Percentiles rank a stretch among this genome's conserved stretches.
Evolutionary conservation across 106 monocot genomes (phyloP).

Genomic region (Vanilla planifolia): DNA sequence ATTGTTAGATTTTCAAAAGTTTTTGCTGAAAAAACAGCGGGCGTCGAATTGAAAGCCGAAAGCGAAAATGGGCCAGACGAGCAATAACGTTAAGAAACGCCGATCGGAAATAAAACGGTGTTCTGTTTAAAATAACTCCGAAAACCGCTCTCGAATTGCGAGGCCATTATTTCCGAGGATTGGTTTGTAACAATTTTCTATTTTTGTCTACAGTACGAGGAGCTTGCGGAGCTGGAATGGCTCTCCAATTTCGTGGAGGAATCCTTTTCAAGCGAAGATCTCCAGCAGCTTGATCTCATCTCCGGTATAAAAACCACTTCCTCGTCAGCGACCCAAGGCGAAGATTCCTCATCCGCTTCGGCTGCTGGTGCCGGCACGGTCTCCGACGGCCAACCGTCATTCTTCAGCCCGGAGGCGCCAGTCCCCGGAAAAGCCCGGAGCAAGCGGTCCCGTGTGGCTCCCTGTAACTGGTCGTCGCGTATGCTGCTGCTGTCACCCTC

Average conservation of each 20-base stretch:
- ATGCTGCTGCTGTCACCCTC: constrained; percentile 32
- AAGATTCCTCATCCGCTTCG: too few relatives aligned
- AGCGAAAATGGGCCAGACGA: too few relatives aligned
- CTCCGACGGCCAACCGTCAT: not conserved
- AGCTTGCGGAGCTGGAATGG: constrained; percentile 64
- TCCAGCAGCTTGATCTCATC: constrained; percentile 42
- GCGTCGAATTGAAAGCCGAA: too few relatives aligned
- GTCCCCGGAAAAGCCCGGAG: constrained; percentile 58
- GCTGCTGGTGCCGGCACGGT: not conserved
- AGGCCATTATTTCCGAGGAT: not conserved
- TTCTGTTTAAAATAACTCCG: too few relatives aligned
- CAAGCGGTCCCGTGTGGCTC: constrained; percentile 65
- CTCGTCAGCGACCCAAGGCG: constrained; percentile 5
- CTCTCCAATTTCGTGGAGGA: constrained; percentile 64
- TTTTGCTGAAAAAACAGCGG: too few relatives aligned
- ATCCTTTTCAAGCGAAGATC: constrained; percentile 47
- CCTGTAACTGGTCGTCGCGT: constrained; percentile 49
- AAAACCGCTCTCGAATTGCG: too few relatives aligned
- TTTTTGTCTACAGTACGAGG: constrained; percentile 36
- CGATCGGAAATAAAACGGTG: too few relatives aligned
- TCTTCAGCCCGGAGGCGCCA: constrained; percentile 15
- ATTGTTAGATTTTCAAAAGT: too few relatives aligned
- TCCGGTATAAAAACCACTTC: constrained; percentile 25
- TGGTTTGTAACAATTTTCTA: not conserved
- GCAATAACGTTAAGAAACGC: too few relatives aligned